phyloP scores from a whole-genome alignment of 345 rosid genomes.

The Mercurialis annua region DNA sequence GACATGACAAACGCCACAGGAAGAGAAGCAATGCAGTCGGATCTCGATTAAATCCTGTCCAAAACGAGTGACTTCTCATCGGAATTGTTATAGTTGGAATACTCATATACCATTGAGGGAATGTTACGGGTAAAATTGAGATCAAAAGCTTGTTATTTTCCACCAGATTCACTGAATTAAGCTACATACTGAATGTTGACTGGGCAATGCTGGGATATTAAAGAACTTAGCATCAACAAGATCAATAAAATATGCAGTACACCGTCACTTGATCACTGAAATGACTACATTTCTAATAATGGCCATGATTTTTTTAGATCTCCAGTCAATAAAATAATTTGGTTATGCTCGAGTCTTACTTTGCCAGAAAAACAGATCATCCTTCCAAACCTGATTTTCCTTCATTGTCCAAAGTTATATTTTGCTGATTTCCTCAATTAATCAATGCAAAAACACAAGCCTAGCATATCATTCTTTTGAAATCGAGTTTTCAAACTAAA shows the following conservation, averaged over 20 bases:
- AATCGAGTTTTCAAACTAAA: neutral
- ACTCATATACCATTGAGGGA: no score
- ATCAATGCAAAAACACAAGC: neutral
- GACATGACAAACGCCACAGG: no score
- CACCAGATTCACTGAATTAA: neutral
- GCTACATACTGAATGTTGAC: neutral
- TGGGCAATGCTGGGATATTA: neutral
- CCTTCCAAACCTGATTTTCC: neutral
- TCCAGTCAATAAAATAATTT: neutral
- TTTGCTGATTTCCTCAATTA: neutral
- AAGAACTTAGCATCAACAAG: neutral
- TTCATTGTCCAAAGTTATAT: neutral
- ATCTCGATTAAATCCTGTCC: no score
- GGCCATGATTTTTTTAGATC: neutral
- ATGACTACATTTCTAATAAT: neutral
- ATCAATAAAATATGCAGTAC: no score
- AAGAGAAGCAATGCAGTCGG: no score
- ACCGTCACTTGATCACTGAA: neutral
- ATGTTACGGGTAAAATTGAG: no score
- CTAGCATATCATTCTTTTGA: neutral
- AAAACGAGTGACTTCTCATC: no score
- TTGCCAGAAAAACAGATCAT: neutral
- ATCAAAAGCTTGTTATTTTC: neutral
- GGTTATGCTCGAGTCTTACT: neutral
- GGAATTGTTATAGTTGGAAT: no score